These are phyloP conservation scores for grape (Vitis vinifera) DNA, from an alignment of 164 flowering plant species.

Conservation along the genomic window DNA sequence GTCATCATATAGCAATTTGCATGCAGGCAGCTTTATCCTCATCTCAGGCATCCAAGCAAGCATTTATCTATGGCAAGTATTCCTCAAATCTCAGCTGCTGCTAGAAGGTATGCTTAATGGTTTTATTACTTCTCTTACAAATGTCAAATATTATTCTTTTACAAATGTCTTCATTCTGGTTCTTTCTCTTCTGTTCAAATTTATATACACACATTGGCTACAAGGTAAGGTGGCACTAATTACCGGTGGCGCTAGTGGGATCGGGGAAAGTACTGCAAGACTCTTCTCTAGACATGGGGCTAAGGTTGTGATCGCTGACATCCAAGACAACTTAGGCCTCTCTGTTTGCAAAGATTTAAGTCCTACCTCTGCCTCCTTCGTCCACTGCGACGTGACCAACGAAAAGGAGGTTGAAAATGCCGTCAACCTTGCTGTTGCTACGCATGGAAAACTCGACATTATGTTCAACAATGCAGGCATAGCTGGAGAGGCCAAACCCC, in stretches of 20 bases:
- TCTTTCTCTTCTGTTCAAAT: background rate
- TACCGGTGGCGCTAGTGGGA: slow-evolving; percentile 89
- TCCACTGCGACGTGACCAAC: slow-evolving; percentile 35
- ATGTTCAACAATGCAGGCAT: slow-evolving; percentile 40
- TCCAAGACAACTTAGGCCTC: slow-evolving; percentile 48
- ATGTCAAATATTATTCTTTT: too few relatives aligned
- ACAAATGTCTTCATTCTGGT: background rate
- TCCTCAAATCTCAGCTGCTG: too few relatives aligned
- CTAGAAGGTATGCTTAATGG: too few relatives aligned
- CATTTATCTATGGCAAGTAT: too few relatives aligned
- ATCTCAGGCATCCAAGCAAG: too few relatives aligned
- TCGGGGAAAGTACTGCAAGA: slow-evolving; percentile 73
- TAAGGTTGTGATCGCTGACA: slow-evolving; percentile 79
- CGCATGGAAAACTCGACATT: slow-evolving; percentile 36
- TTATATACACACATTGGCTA: slow-evolving; percentile 26
- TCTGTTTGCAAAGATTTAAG: slow-evolving; percentile 6
- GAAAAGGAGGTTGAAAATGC: slow-evolving; percentile 31
- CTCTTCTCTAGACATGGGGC: slow-evolving; percentile 74
- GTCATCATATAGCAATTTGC: too few relatives aligned
- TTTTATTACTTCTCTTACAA: too few relatives aligned
- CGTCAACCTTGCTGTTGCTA: slow-evolving; percentile 21
- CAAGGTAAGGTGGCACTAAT: slow-evolving; percentile 83
- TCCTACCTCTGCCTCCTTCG: slow-evolving; percentile 4
- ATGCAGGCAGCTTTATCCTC: too few relatives aligned
- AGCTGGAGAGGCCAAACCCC: background rate